These are phyloP conservation scores for Rhizopogon salebrosus DNA, from an alignment of 768 basidiomycete species.

Conservation along the genomic window DNA sequence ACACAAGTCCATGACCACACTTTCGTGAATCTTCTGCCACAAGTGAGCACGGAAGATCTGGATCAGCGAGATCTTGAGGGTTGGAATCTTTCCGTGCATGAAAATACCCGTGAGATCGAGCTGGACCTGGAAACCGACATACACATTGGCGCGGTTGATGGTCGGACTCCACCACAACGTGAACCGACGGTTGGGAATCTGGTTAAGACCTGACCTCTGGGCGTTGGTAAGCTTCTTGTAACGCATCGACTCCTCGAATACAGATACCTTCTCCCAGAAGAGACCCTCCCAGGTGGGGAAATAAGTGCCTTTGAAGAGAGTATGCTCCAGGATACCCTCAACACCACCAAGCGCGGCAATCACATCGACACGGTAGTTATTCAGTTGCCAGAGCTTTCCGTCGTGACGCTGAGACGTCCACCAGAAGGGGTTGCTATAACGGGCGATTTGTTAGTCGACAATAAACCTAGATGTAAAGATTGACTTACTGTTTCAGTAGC, in stretches of 20 bases:
- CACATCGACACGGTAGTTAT: constrained; percentile 98
- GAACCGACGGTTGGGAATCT: constrained; percentile 98
- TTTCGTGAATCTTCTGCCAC: constrained; percentile 98
- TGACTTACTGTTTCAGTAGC: constrained; percentile 75
- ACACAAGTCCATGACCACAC: constrained; percentile 93
- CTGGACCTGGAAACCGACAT: constrained; percentile 99
- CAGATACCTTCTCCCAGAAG: constrained; percentile 98
- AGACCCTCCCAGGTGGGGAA: constrained; percentile 98
- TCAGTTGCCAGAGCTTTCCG: constrained; percentile 94
- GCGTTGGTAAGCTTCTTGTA: constrained; percentile 98
- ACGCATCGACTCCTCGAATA: constrained; percentile 94
- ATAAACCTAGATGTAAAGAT: constrained; percentile 7
- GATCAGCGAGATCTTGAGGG: constrained; percentile 97
- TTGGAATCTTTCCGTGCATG: constrained; percentile 98
- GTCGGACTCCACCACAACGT: constrained; percentile 99
- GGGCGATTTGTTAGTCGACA: not conserved
- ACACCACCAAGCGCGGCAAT: constrained; percentile 97
- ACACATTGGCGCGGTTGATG: constrained; percentile 98
- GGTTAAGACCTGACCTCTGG: constrained; percentile 95
- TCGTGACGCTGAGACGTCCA: constrained; percentile 98
- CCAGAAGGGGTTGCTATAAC: constrained; percentile 88
- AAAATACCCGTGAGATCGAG: constrained; percentile 96
- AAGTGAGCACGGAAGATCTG: constrained; percentile 99
- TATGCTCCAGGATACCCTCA: constrained; percentile 94
- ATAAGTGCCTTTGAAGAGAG: constrained; percentile 95